phyloP scores from a whole-genome alignment of 2,329 filamentous ascomycete species.

The Trichoderma atroviride region DNA sequence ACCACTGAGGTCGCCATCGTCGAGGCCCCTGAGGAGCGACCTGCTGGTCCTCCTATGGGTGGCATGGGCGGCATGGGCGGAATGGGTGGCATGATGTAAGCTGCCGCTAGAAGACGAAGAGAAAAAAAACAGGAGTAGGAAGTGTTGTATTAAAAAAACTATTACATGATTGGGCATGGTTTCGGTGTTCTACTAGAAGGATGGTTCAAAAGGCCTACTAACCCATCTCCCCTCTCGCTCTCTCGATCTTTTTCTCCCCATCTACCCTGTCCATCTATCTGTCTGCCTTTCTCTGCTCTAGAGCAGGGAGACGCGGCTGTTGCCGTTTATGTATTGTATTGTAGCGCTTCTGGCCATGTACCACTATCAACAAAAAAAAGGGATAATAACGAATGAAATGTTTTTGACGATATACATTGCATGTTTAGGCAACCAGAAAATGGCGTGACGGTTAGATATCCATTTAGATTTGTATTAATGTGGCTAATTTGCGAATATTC shows the following conservation, averaged over 20 bases:
- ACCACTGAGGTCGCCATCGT: constrained; percentile 98
- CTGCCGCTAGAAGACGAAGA: constrained; percentile 36
- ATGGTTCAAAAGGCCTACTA: constrained; percentile 38
- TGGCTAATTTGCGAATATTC: not conserved
- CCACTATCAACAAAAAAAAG: constrained; percentile 22
- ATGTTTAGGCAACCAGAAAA: not conserved
- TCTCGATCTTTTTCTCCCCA: constrained; percentile 24
- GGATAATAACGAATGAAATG: constrained; percentile 25
- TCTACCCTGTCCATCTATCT: constrained; percentile 18
- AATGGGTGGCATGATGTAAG: constrained; percentile 67
- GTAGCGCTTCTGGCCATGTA: constrained; percentile 35
- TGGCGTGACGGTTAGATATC: not conserved
- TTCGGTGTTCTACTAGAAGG: constrained; percentile 49
- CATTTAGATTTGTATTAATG: not conserved
- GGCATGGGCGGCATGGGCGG: constrained; percentile 67
- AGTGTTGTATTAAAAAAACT: constrained; percentile 36
- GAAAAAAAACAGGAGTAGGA: constrained; percentile 20
- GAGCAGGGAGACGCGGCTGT: constrained; percentile 20
- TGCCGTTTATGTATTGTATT: constrained; percentile 36
- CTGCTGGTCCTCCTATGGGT: constrained; percentile 59
- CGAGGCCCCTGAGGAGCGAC: constrained; percentile 93
- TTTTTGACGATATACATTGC: constrained; percentile 10
- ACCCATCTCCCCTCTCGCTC: constrained; percentile 41
- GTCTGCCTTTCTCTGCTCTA: not conserved
- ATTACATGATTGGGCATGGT: constrained; percentile 43